Evolutionary conservation across 2,329 filamentous ascomycete species (phyloP), one percentile per base, ranked within the genome.

Genomic region (Fusarium sp.): DNA sequence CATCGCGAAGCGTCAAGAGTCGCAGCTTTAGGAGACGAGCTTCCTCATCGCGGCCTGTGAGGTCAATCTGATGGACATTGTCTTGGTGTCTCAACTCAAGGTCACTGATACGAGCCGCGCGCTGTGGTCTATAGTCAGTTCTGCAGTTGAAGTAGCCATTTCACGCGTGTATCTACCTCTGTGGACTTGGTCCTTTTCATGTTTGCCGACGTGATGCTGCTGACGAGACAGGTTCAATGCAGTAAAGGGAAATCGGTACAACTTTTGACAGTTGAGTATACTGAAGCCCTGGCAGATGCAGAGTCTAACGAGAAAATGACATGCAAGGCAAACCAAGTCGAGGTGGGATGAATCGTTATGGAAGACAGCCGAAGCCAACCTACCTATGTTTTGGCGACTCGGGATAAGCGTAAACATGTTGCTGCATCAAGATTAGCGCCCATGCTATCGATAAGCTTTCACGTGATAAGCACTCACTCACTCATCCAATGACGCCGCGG

Each of bases 41-140:
- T 67, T 92, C 90, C 81, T 98, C 95, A 73, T 94, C 90, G 77
- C 93, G 93, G 74, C 90, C 84, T 62, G 97, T 86, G 16, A 92
- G 85, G 60, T 93, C 88, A 40, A 92, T 88, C 61, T 91, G 86
- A 75, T 92, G 90, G 61, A 89, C 82, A 73, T 88, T 88, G 67
- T 88, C 87, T 74, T 92, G 90, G 80, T 95, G 94, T 76, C 89
- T 89, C 69, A 93, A 83, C 80, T 97, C 94, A 60, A 95, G 87
- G 30, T 86, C 81, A 72, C 88, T 87, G 40, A 88, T 83, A 33
- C 81, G 81, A 66, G 85, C 81, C 64, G 81, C 79, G 65, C 83
- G 84, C 88, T 89, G 56, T 37, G 30, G 40, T 53, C 47, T 59
- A 47, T 58, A 61, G 73, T 77, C 60, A 76, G 73, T 67, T 76